Base-by-base conservation (phyloP, 2,329 filamentous ascomycete genomes). In the Aspergillus tubingensis region DNA sequence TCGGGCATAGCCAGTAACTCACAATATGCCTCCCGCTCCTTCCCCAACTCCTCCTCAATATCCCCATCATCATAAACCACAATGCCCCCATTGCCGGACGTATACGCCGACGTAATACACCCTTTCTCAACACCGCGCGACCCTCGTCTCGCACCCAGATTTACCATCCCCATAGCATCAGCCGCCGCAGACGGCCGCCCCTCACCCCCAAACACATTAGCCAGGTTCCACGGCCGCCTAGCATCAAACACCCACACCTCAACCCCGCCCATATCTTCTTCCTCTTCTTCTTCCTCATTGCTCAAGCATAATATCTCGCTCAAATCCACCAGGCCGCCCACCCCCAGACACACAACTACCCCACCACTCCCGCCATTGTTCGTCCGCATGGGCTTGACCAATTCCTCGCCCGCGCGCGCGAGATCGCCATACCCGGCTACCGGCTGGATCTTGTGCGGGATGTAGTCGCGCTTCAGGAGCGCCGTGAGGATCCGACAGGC, bases 61-160 rank as follows among this genome's bases (percentile, higher is more conserved):
- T 99, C 95, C 1, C 94, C 95, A 72, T 98, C 95, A 71, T 98
- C 95, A 74, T 95, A 96, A 2, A 97, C 92, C 62, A 99, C 86
- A 44, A 99, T 90, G 0, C 95, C 95, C 17, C 94, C 94, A 70
- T 85, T 89, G 30, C 91, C 90, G 5, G 91, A 87, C 65, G 86
- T 88, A 73, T 96, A 97, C 0, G 83, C 80, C 13, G 86, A 84
- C 25, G 85, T 83, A 54, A 98, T 85, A 59, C 86, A 86, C 1
- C 93, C 94, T 48, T 86, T 86, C 19, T 86, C 83, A 3, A 96
- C 86, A 8, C 93, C 92, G 10, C 77, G 71, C 6, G 86, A 85
- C 63, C 83, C 84, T 62, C 84, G 81, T 69, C 70, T 71, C 51
- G 72, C 61, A 56, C 73, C 68, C 13, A 65, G 73, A 38, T 79